These are phyloP conservation scores for Coemansia sp. DNA, from an alignment of 192 early-diverging fungal species.

Conservation along the genomic window DNA sequence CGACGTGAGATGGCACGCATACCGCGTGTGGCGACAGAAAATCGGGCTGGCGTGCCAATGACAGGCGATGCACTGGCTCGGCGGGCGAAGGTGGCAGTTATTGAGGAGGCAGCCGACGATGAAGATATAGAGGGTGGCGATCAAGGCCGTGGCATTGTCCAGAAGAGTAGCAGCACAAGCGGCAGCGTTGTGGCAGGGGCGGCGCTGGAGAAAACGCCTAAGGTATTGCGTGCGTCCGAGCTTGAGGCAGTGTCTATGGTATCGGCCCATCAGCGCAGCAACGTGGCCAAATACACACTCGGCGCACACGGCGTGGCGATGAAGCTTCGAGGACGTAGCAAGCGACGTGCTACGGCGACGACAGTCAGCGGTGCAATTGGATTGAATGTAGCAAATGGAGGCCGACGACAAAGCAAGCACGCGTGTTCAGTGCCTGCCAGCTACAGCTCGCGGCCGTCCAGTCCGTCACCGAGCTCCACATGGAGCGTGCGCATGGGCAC, in stretches of 20 bases:
- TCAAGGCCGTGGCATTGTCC: background rate
- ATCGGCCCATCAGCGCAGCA: slow-evolving; percentile 26
- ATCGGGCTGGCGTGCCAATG: slow-evolving; percentile 7
- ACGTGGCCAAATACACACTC: slow-evolving; percentile 7
- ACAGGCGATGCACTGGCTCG: slow-evolving; percentile 12
- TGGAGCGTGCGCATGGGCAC: slow-evolving; percentile 24
- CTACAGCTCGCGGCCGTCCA: slow-evolving; percentile 21
- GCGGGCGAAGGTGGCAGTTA: slow-evolving; percentile 45
- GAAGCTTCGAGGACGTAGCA: slow-evolving; percentile 12
- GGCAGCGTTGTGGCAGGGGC: background rate
- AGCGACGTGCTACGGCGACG: slow-evolving; percentile 40
- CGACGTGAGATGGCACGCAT: slow-evolving; percentile 47
- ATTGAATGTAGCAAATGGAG: background rate
- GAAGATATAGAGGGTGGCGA: background rate
- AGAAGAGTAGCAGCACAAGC: background rate
- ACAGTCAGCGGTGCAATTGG: slow-evolving; percentile 7
- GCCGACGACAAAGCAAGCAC: background rate
- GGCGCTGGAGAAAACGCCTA: slow-evolving; percentile 27
- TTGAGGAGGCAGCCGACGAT: slow-evolving; percentile 41
- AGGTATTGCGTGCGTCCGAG: slow-evolving; percentile 41
- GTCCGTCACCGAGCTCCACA: slow-evolving; percentile 26
- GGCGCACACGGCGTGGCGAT: slow-evolving; percentile 14
- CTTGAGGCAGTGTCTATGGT: slow-evolving; percentile 38
- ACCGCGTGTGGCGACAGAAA: slow-evolving; percentile 44
- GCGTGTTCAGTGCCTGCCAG: slow-evolving; percentile 37